phyloP scores from a whole-genome alignment of 208 protist species.

The Trypanosoma vivax region DNA sequence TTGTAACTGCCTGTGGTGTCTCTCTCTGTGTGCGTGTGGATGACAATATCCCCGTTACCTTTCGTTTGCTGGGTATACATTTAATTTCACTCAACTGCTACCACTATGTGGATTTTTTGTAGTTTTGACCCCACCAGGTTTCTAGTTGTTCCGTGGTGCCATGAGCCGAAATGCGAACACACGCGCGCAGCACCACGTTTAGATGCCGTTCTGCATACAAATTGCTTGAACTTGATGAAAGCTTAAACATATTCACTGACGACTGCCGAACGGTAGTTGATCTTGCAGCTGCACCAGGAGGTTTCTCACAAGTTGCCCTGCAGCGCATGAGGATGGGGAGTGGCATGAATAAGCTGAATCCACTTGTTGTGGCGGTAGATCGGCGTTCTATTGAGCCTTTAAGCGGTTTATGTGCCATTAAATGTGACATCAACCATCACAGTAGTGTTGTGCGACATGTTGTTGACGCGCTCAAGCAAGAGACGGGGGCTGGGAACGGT shows the following conservation, averaged over 20 bases:
- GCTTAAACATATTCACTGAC: conserved; percentile 31
- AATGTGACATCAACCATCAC: conserved; percentile 53
- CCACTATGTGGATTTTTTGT: too few relatives aligned
- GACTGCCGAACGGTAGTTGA: conserved; percentile 43
- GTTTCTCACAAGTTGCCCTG: conserved; percentile 64
- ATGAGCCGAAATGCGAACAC: conserved; percentile 8
- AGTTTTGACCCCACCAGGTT: conserved; percentile 1
- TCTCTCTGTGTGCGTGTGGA: conserved; percentile 1
- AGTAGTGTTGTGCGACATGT: conserved; percentile 10
- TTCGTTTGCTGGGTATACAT: too few relatives aligned
- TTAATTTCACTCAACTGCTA: too few relatives aligned
- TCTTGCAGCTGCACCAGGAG: conserved; percentile 63
- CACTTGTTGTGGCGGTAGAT: conserved; percentile 62
- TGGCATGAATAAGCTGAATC: neutral
- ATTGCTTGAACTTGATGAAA: conserved; percentile 49
- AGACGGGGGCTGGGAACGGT: neutral
- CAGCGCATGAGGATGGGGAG: conserved; percentile 26
- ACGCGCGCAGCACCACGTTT: too few relatives aligned
- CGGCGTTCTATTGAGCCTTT: conserved; percentile 42
- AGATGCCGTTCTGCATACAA: conserved; percentile 62
- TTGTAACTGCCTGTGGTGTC: too few relatives aligned
- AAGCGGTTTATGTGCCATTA: conserved; percentile 20
- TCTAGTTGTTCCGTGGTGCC: conserved; percentile 7
- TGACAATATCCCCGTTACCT: too few relatives aligned
- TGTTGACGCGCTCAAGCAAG: neutral